phyloP scores from a whole-genome alignment of 306 rosid genomes.

The Cicer pinnatifidum region DNA sequence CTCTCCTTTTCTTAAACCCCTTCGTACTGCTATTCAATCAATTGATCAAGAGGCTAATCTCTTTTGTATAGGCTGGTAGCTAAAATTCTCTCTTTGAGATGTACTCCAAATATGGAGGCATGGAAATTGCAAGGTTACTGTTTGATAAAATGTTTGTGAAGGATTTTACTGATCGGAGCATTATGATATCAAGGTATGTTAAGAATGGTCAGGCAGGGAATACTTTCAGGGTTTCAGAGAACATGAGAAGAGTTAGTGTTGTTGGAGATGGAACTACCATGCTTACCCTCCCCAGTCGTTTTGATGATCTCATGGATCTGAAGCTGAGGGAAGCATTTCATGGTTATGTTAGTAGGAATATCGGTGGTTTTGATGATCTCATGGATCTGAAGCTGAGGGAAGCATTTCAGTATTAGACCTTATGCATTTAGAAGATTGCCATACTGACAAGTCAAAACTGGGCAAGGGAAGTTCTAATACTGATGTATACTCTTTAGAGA shows the following conservation, averaged over 20 bases:
- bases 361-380: no score
- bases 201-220: slow-evolving; percentile 51
- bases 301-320: background rate
- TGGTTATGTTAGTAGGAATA: background rate
- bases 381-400: no score
- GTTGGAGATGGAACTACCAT: slow-evolving; percentile 41
- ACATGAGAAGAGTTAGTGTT: slow-evolving; percentile 46
- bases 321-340: background rate
- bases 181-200: slow-evolving; percentile 53
- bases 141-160: slow-evolving; percentile 60
- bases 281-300: background rate
- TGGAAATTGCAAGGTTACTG: slow-evolving; percentile 51
- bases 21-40: background rate
- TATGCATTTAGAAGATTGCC: background rate
- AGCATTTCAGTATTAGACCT: no score
- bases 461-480: background rate
- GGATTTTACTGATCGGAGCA: slow-evolving; percentile 62
- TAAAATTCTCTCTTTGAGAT: slow-evolving; percentile 49
- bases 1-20: background rate
- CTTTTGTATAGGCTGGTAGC: background rate
- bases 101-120: slow-evolving; percentile 54
- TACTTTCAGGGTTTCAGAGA: slow-evolving; percentile 45
- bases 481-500: background rate
- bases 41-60: background rate
- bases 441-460: background rate